Evolutionary conservation across 805 yeast species (phyloP), one percentile per base, ranked within the genome.

Genomic region (Candida taoyuanica): DNA sequence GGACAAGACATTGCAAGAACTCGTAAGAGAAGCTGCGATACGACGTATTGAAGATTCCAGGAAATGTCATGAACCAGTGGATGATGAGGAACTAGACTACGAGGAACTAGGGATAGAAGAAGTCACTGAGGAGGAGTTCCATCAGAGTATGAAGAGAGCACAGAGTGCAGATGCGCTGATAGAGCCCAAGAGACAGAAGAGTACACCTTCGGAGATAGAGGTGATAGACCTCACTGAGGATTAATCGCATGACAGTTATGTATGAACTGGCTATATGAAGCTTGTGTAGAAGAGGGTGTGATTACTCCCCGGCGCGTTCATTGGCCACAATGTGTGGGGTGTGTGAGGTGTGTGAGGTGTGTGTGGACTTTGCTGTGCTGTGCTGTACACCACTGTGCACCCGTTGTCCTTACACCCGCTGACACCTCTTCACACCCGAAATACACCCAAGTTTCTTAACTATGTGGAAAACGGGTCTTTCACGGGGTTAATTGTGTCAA

Each of bases 11-110:
- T 44, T 73, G 34, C 62, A 77, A 26, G 72, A 67, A 5, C 55
- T 74, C 33, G 70, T 75, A 31, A 52, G 74, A 14, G 70, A 67
- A 42, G 93, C 94, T 1, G 80, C 86, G 0, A 81, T 80, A 42
- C 59, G 79, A 39, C 62, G 93, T 31, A 54, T 66, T 15, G 58
- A 62, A n/a, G 85, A 77, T 53, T 54, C 65, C 4, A 71, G 70
- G 41, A 68, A 71, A 66, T 78, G 83, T 43, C 50, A 51, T 39
- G 53, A 44, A 7, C 49, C 47, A 3, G 52, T 44, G 8, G 49
- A 49, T 8, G 63, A 53, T 5, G 63, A 62, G 4, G 62, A 63
- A 16, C 76, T 78, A 0, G 50, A 53, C 2, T 69, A 65, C 23
- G 64, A 64, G n/a, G 82, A 75, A 4, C 49, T 74, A 21, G 47